These are phyloP conservation scores for Candida sanyaensis DNA, from an alignment of 1,139 yeast species.

Conservation along the genomic window DNA sequence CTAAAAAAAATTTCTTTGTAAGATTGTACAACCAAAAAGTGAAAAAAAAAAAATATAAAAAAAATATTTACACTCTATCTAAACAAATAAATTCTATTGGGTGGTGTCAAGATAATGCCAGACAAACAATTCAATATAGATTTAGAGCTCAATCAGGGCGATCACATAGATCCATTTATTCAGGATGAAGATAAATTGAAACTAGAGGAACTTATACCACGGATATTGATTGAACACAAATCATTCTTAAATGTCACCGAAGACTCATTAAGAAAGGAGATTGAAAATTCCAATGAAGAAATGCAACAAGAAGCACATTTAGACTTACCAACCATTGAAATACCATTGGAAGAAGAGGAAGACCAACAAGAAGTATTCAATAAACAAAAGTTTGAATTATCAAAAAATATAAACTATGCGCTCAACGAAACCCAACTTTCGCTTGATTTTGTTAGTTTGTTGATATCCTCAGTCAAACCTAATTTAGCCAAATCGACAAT, in stretches of 20 bases:
- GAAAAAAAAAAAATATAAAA: background rate
- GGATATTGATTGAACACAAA: constrained; percentile 39
- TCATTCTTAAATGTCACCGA: constrained; percentile 56
- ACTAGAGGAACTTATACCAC: constrained; percentile 44
- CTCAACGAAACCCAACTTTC: constrained; percentile 87
- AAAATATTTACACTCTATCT: background rate
- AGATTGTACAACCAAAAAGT: background rate
- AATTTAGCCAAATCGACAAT: constrained; percentile 84
- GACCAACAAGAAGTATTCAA: constrained; percentile 51
- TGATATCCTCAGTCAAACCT: constrained; percentile 81
- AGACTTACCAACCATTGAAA: constrained; percentile 11
- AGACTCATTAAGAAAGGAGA: constrained; percentile 40
- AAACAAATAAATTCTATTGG: background rate
- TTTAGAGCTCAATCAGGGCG: constrained; percentile 23
- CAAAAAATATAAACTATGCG: constrained; percentile 63
- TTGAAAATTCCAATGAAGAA: constrained; percentile 12
- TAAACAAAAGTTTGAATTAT: constrained; percentile 56
- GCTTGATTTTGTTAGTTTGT: constrained; percentile 80
- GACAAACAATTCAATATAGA: constrained; percentile 24
- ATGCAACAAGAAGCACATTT: background rate
- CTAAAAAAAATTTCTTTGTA: background rate
- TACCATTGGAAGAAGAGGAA: background rate
- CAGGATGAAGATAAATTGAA: constrained; percentile 41
- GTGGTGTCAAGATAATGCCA: constrained; percentile 2
- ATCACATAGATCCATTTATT: constrained; percentile 37